Evolutionary conservation across 495 filamentous ascomycete species (phyloP), one percentile per base, ranked within the genome.

Genomic region (Tetracladium setigerum): DNA sequence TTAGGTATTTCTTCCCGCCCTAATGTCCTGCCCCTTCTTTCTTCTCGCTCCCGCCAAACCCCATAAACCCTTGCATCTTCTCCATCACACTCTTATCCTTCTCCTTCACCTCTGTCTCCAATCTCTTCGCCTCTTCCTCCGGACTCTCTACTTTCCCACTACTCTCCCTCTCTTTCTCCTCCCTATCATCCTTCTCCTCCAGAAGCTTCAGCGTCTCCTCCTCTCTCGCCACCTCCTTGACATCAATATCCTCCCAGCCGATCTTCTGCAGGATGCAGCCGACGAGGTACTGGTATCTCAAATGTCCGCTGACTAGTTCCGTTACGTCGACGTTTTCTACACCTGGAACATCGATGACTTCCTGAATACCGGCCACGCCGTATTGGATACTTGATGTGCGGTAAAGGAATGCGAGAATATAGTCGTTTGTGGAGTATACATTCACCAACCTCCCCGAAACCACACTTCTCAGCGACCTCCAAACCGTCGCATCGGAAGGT

Each of bases 261-360:
- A 79, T 64, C 52, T 68, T 68, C 47, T 67, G 66, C 44, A 83
- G 56, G 47, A 81, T 72, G 36, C 58, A 67, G 19, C 78, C 77
- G 24, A 73, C 61, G 19, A 78, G 65, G 57, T 69, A 69, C 41
- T 70, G 70, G 60, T 81, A 81, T 50, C 69, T 59, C 40, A 74
- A 54, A 55, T 83, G 78, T 40, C 73, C 69, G 35, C 60, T 73
- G 32, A 79, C 65, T 46, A 74, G 61, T 44, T 70, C 67, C 54
- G 71, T 74, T 39, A 77, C 69, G 52, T 81, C 69, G 45, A 77
- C 63, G 50, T 79, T 81, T 57, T 80, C 73, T 48, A 83, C 64
- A 16, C 75, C 70, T 31, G 67, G 65, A 19, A 78, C 69, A 18
- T 72, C 77, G 36, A 67, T 50, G 36, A 80, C 64, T 15, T 59